Base-by-base conservation (phyloP, 176 grass and related monocot genomes). In the Oryza rufipogon region DNA sequence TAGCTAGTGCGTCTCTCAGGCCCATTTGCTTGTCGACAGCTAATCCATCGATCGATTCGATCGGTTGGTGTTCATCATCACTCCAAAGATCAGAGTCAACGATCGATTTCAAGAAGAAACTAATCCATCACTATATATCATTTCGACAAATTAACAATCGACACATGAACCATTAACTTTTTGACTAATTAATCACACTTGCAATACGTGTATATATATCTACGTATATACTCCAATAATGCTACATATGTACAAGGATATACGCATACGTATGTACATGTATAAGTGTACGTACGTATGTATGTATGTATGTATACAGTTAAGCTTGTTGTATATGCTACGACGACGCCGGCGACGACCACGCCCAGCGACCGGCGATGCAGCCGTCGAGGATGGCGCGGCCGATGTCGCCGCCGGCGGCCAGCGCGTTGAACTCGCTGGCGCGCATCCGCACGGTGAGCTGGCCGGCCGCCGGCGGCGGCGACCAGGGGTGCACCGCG, bases 371-470 rank as follows among this genome's bases (percentile, higher is more conserved):
- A 41, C 90, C 90, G 83, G 78, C 76, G 2, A 80, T 77, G 83
- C 90, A 95, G 13, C 90, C 93, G 33, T 92, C 88, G 58, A 95
- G 54, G 80, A 95, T 95, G 69, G 81, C 75, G 46, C 71, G 86
- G 41, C 39, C 93, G 19, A 92, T 26, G 42, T 68, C 70, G 38
- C 1, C 68, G 42, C 36, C 51, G 51, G 20, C 47, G 5, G n/a
- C 36, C 46, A 95, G 75, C 63, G 81, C 68, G 30, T 49, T 83
- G 66, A 95, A 76, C 82, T 95, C 93, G 46, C 71, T 64, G 78
- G 71, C 82, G 42, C 65, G 84, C 93, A 95, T 92, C 70, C 85
- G 69, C 68, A 95, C 85, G 70, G 86, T 92, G 79, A 95, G 84
- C 41, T 42, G 48, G 77, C 89, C 73, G 28, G 68, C 36, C 65